These are phyloP conservation scores for Fusarium pseudonygamai DNA, from an alignment of 2,329 filamentous ascomycete species.

Conservation along the genomic window DNA sequence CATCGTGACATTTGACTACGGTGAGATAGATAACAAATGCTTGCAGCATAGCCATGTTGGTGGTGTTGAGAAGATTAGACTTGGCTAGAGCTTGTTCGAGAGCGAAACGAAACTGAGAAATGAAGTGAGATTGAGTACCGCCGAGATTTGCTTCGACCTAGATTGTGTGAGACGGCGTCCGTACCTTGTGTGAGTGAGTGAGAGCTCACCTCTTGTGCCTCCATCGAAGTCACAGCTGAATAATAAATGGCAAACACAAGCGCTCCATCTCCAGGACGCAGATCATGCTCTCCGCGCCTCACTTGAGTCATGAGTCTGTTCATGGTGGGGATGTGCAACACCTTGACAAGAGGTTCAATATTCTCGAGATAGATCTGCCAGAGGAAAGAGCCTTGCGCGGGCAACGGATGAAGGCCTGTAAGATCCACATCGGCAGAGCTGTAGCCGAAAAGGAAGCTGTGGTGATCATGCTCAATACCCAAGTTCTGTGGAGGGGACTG, in stretches of 20 bases:
- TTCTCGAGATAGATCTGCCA: slow-evolving; percentile 37
- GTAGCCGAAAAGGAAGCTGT: slow-evolving; percentile 35
- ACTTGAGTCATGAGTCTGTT: slow-evolving; percentile 27
- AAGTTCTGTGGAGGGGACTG: slow-evolving; percentile 26
- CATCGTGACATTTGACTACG: slow-evolving; percentile 33
- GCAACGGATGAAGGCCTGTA: slow-evolving; percentile 26
- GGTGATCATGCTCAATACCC: slow-evolving; percentile 8
- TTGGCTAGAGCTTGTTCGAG: slow-evolving; percentile 34
- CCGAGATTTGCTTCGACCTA: slow-evolving; percentile 31
- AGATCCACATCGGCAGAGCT: slow-evolving; percentile 24
- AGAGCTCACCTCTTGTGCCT: slow-evolving; percentile 20
- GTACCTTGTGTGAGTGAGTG: background rate
- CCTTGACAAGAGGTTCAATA: slow-evolving; percentile 31
- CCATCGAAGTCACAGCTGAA: slow-evolving; percentile 22
- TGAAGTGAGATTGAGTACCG: slow-evolving; percentile 22
- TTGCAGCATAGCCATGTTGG: slow-evolving; percentile 30
- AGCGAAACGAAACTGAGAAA: slow-evolving; percentile 34
- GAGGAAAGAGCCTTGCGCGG: slow-evolving; percentile 18
- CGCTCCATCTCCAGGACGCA: slow-evolving; percentile 27
- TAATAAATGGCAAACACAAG: slow-evolving; percentile 36
- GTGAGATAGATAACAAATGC: slow-evolving; percentile 33
- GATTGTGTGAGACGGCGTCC: background rate
- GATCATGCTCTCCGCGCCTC: slow-evolving; percentile 23
- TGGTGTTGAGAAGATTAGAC: slow-evolving; percentile 33
- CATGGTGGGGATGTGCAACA: slow-evolving; percentile 34